Base-by-base conservation (phyloP, 1,284 basidiomycete species). In the Coniferiporia sulphurascens region DNA sequence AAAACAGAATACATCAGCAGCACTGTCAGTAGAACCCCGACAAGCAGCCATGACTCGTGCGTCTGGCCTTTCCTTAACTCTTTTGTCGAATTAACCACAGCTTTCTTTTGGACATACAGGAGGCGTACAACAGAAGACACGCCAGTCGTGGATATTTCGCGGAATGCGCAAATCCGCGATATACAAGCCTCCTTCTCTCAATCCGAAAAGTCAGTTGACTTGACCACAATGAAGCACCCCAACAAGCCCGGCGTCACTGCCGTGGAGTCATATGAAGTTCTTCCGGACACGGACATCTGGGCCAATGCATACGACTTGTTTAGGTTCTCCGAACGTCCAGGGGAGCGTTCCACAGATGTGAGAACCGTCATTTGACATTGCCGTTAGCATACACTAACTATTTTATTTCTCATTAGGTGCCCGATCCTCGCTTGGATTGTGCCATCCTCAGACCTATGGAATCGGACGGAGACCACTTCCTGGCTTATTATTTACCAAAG, bases 271-370 rank as follows among this genome's bases (percentile, higher is more conserved):
- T 96, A 87, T 72, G 89, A 95, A 66, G 76, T 97, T 58, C 78
- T 95, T 27, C 95, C 95, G 0, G 93, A 97, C 68, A 81, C 82
- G 2, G 87, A 91, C 56, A 86, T 93, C 27, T 97, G 93, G 91
- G 83, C 89, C 50, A 95, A 94, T 70, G 85, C 88, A 61, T 95
- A 95, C 70, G 91, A 94, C 67, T 71, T 96, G 61, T 89, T 96
- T 77, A 79, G 87, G 63, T 97, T 95, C 69, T 87, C 87, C 10
- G 94, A 97, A 69, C 78, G 93, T 19, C 95, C 95, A 19, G 90
- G 91, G 10, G 89, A 93, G 56, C 78, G 85, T 44, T 66, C 80
- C 6, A 69, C 81, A 15, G 87, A 91, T 67, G 86, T 86, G 58
- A 57, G 81, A 21, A 5, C 27, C 27, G 5, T 27, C n/a, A 27